Evolutionary conservation across 1,284 basidiomycete species (phyloP).

Genomic region (Ceratobasidium theobromae): DNA sequence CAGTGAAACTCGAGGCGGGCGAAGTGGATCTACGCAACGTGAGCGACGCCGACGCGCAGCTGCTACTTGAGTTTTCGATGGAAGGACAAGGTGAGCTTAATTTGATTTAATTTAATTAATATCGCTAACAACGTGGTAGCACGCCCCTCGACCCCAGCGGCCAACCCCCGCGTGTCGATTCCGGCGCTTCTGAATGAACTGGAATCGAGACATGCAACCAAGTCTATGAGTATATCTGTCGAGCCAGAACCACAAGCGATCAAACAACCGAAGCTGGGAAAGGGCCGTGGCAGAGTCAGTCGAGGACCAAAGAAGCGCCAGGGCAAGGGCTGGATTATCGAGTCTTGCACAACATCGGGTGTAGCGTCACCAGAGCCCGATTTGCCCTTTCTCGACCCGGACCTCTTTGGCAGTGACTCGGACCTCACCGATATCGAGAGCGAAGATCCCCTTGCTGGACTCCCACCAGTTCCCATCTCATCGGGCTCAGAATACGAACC

Average conservation of each 20-base stretch:
- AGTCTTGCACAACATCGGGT: constrained; percentile 16
- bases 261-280: not conserved
- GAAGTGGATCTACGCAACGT: not conserved
- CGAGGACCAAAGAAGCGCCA: constrained; percentile 18
- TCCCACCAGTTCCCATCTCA: not conserved
- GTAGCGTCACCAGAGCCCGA: not conserved
- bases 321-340: constrained; percentile 23
- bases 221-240: constrained; percentile 24
- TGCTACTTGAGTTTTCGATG: not conserved
- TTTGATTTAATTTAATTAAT: not conserved
- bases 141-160: not conserved
- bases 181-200: constrained; percentile 1
- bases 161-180: constrained; percentile 4
- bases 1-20: not conserved
- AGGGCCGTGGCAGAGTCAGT: constrained; percentile 8
- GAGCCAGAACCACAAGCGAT: not conserved
- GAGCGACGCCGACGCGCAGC: constrained; percentile 1
- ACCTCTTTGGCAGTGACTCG: constrained; percentile 13
- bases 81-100: not conserved
- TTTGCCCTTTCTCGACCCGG: too few relatives aligned
- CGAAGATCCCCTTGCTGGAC: not conserved
- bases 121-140: not conserved
- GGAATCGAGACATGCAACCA: not conserved
- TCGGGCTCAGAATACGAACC: constrained; percentile 18
- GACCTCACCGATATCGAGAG: constrained; percentile 5